Conservation (phyloP, 2,329 filamentous ascomycete species). For the Aspergillus niger region DNA sequence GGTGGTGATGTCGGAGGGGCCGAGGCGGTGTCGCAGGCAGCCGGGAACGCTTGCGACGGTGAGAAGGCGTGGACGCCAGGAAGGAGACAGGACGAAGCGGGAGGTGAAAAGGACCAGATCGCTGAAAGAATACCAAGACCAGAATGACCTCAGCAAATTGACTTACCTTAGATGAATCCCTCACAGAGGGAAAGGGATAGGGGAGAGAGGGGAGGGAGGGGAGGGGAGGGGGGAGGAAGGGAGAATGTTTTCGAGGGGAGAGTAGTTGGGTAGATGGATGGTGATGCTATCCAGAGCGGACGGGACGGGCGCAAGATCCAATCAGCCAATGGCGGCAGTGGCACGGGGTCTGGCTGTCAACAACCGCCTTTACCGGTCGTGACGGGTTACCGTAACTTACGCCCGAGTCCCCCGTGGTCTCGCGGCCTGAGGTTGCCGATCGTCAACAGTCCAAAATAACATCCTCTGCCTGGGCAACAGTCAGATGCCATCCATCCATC, state of each 20-base stretch:
- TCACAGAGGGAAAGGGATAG: constrained; percentile 24
- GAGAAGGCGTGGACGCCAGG: constrained; percentile 8
- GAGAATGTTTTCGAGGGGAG: constrained; percentile 10
- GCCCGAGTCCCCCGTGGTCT: not conserved
- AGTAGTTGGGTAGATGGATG: constrained; percentile 14
- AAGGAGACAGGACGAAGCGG: constrained; percentile 7
- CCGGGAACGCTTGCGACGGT: constrained; percentile 23
- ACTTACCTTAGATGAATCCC: constrained; percentile 26
- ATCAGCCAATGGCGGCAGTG: not conserved
- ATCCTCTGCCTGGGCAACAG: not conserved
- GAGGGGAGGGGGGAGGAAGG: constrained; percentile 10
- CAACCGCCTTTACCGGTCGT: constrained; percentile 10
- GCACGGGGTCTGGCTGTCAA: constrained; percentile 13
- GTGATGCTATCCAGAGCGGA: constrained; percentile 13
- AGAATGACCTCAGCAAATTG: constrained; percentile 8
- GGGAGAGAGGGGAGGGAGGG: constrained; percentile 9
- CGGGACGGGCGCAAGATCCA: constrained; percentile 8
- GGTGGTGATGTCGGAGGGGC: constrained; percentile 27
- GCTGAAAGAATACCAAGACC: constrained; percentile 1
- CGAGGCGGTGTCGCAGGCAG: constrained; percentile 41
- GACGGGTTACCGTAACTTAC: constrained; percentile 9
- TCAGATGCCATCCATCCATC: not conserved
- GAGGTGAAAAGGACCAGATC: constrained; percentile 2
- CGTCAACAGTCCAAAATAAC: not conserved
- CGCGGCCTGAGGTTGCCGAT: constrained; percentile 1